Evolutionary conservation across 2,329 filamentous ascomycete species (phyloP).

Genomic region (Neocatenulostroma microsporum): DNA sequence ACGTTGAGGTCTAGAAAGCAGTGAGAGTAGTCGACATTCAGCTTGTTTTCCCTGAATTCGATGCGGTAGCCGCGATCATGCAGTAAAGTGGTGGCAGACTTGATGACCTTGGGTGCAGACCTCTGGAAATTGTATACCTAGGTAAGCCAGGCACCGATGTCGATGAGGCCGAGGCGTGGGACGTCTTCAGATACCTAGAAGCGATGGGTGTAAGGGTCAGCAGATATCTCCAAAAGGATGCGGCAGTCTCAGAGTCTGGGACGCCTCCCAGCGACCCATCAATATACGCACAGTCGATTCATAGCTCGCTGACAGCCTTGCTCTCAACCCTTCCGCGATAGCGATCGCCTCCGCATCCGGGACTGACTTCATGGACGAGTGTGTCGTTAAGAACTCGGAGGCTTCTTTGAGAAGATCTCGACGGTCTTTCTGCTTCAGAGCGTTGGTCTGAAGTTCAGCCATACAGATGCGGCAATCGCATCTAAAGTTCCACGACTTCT

Average conservation of each 20-base stretch:
- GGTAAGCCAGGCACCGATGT: conserved; percentile 13
- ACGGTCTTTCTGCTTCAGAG: conserved; percentile 1
- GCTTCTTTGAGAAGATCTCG: conserved; percentile 1
- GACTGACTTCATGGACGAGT: neutral
- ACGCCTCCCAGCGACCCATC: too few relatives aligned
- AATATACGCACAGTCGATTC: too few relatives aligned
- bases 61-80: conserved; percentile 10
- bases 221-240: too few relatives aligned
- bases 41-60: neutral
- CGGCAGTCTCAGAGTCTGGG: too few relatives aligned
- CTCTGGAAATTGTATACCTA: too few relatives aligned
- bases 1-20: conserved; percentile 1
- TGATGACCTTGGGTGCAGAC: conserved; percentile 6
- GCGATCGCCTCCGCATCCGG: neutral
- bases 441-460: conserved; percentile 1
- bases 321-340: neutral
- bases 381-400: neutral
- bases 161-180: conserved; percentile 10
- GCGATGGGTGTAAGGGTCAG: too few relatives aligned
- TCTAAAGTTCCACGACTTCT: conserved; percentile 14
- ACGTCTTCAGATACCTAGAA: conserved; percentile 9
- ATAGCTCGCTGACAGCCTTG: neutral
- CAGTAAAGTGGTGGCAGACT: conserved; percentile 6
- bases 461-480: conserved; percentile 7
- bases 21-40: conserved; percentile 2